phyloP scores from a whole-genome alignment of 2,329 filamentous ascomycete species.

The Penicillium sp. region DNA sequence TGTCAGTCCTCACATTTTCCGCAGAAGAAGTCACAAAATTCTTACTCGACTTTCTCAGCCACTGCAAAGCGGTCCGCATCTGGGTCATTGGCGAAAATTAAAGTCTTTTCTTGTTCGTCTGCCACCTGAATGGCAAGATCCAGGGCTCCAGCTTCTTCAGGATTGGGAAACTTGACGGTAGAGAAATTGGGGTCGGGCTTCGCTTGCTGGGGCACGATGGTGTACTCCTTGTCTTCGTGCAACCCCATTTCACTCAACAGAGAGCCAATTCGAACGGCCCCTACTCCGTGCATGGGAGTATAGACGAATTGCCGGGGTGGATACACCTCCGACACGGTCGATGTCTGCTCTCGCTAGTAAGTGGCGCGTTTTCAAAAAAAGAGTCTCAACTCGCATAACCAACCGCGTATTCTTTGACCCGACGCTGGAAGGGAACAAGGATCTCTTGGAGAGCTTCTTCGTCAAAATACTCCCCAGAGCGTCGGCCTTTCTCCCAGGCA shows the following conservation, averaged over 20 bases:
- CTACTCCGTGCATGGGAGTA: conserved; percentile 46
- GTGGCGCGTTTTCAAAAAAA: not conserved
- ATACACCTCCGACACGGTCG: conserved; percentile 33
- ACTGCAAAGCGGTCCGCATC: conserved; percentile 66
- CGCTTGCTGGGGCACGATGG: conserved; percentile 49
- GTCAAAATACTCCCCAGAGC: conserved; percentile 40
- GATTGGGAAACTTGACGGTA: conserved; percentile 66
- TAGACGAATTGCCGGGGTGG: conserved; percentile 43
- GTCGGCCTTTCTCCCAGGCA: conserved; percentile 50
- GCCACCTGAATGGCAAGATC: conserved; percentile 61
- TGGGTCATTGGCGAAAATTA: conserved; percentile 66
- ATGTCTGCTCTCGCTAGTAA: conserved; percentile 32
- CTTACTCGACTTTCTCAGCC: conserved; percentile 57
- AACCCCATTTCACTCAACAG: conserved; percentile 40
- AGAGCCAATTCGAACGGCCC: conserved; percentile 37
- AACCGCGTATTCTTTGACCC: conserved; percentile 38
- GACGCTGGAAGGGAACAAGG: conserved; percentile 32
- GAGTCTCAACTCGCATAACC: conserved; percentile 4
- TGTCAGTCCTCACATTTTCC: not conserved
- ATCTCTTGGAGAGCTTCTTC: conserved; percentile 32
- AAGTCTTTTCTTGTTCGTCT: conserved; percentile 48
- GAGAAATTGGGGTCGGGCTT: conserved; percentile 65
- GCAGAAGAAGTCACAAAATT: not conserved
- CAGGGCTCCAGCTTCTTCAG: conserved; percentile 65
- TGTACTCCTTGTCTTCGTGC: conserved; percentile 29